Base-by-base conservation (phyloP, 495 filamentous ascomycete species). In the Cladorrhinum samala region DNA sequence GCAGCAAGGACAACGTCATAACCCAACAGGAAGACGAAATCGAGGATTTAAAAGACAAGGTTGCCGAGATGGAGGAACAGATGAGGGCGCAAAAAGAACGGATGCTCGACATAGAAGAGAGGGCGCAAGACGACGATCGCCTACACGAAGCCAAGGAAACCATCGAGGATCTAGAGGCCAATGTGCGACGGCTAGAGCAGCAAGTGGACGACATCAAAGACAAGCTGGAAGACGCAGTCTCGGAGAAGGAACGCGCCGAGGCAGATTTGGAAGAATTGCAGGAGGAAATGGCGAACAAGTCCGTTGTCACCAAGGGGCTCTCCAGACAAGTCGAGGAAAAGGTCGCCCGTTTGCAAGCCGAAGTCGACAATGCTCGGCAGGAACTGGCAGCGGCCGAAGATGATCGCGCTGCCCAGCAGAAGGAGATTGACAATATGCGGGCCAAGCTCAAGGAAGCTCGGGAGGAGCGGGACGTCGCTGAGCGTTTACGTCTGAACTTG, bases 201-300 rank as follows among this genome's bases (percentile, higher is more conserved):
- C 72, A 77, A 61, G 56, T 81, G 2, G 75, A 80, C 33, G 77
- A 82, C 17, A 76, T 78, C 55, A 81, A 80, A 48, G 75, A 81
- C 1, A 78, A 85, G 47, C 68, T 84, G 9, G 73, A 87, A 46
- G 72, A 79, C 25, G 85, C 86, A n/a, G 50, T 80, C n/a, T 65
- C 77, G 18, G 78, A 84, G 45, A 87, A 85, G 52, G 71, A 72
- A 24, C 71, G 72, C n/a, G 76, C 76, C 16, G 72, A 81, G 60
- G 72, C 71, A 19, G 76, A 84, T 49, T 64, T 86, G 3, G 78
- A 83, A 49, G 75, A 90, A 64, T 67, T 93, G 17, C 84, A 84
- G 46, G 84, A 88, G 42, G 87, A 92, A 57, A 82, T 90, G 75
- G 76, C 84, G 7, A 84, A 90, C 64, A 91, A 88, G 62, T 89